Percentiles rank a stretch among this genome's conserved stretches.
Conservation (phyloP, 1,284 basidiomycete species). For the Tylopilus sp. region DNA sequence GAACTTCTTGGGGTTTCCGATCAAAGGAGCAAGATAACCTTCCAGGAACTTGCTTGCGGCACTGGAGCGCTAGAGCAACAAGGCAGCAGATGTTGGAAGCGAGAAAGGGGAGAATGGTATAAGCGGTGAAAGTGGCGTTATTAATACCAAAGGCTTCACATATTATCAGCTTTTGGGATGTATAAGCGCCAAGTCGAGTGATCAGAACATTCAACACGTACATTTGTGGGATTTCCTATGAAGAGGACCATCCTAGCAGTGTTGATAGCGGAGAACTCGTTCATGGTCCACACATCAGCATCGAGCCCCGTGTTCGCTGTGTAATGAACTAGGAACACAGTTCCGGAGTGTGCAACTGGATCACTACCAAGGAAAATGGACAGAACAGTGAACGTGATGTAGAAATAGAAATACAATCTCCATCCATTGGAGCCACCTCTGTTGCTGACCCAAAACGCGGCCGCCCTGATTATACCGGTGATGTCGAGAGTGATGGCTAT, state of each 20-base stretch:
- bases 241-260: slow-evolving; percentile 79
- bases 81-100: slow-evolving; percentile 69
- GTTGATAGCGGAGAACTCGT: slow-evolving; percentile 80
- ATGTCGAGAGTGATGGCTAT: too few relatives aligned
- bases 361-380: slow-evolving; percentile 93
- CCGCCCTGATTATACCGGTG: too few relatives aligned
- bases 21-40: slow-evolving; percentile 51
- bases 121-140: slow-evolving; percentile 79
- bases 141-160: slow-evolving; percentile 73
- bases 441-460: too few relatives aligned
- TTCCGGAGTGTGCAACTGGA: slow-evolving; percentile 89
- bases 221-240: slow-evolving; percentile 82
- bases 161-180: slow-evolving; percentile 58
- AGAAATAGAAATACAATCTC: slow-evolving; percentile 83
- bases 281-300: slow-evolving; percentile 60
- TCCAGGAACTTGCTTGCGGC: slow-evolving; percentile 62
- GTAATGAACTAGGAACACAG: slow-evolving; percentile 89
- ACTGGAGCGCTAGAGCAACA: slow-evolving; percentile 64
- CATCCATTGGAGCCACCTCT: slow-evolving; percentile 79
- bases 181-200: background rate
- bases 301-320: slow-evolving; percentile 73
- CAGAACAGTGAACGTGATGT: slow-evolving; percentile 81
- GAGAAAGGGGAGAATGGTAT: too few relatives aligned
- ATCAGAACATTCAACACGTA: slow-evolving; percentile 46
- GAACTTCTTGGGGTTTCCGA: slow-evolving; percentile 58